Evolutionary conservation across 192 early-diverging fungal species (phyloP), one percentile per base, ranked within the genome.

Genomic region (Phycomyces blakesleeanus): DNA sequence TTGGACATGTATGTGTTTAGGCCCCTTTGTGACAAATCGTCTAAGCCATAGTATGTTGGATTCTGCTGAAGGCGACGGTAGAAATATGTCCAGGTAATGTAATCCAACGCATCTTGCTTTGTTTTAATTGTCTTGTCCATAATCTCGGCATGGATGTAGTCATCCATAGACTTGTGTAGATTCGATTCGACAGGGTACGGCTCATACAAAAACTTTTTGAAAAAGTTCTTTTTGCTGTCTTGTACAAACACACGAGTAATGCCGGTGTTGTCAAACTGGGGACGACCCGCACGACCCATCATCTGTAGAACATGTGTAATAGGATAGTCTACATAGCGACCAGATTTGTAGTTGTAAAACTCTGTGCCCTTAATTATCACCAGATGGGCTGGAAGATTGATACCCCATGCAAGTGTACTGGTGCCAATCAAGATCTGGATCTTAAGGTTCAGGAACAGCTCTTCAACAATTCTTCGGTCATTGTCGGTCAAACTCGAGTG

Each of bases 311-410:
- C 91, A 73, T 99, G 96, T 8, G 98, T 97, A 59, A 98, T 94
- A 0, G 95, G 96, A 64, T 92, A 94, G 65, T 99, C 98, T 10
- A 96, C 93, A 69, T 98, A 99, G 0, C 89, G 87, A 16, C 86
- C 82, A 14, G 84, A 79, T 67, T 92, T 93, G 51, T 91, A 92
- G 68, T 99, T 95, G 70, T 89, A 99, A 60, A 82, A 98, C 76
- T 99, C 96, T 0, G 98, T 99, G 16, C 98, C 98, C 74, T 97
- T 98, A 54, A 99, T 86, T 25, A 98, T 88, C 3, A 99, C 98
- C 71, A 99, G 73, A 71, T 98, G 98, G 2, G 98, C 96, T 0
- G 96, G 96, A 57, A 92, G 88, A 69, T 97, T 98, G 52, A 99
- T 91, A 51, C 97, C 97, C 97, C 97, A 99, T 1, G 96, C 96